Evolutionary conservation across 1,139 yeast species (phyloP), one percentile per base, ranked within the genome.

Genomic region (Kurtzmaniella quercitrusa): DNA sequence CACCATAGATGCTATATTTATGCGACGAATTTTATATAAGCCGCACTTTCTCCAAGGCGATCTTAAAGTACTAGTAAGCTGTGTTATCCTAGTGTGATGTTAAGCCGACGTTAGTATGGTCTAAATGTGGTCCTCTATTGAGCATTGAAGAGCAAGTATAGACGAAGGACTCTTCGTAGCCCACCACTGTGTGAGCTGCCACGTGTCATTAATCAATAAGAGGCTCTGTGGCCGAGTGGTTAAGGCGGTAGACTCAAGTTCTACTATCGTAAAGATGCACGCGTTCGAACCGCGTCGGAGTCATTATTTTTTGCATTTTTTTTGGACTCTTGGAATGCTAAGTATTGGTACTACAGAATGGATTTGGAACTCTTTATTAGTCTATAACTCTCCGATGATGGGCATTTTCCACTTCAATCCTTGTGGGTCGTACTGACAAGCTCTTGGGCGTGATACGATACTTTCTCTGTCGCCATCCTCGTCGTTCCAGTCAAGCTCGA

Each of bases 321-420:
- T 23, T 14, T 34, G 17, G 15, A 8, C 3, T 17, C n/a, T 5
- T 34, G 17, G 6, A 12, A 36, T n/a, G 38, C 12, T 36, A 11
- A 6, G 4, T 38, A 25, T n/a, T n/a, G 8, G 14, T 5, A 10
- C 31, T 38, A 15, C 14, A 12, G 18, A 31, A 9, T 12, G 11
- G 5, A 9, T 8, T 9, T 16, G 18, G 5, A 18, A 16, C 9
- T 31, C 14, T 31, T 8, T 14, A 14, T 14, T 31, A 5, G 10
- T 31, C 18, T 16, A 70, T 8, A 71, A 53, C 47, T 73, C 77
- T 16, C 75, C 70, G 7, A 75, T 49, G 3, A 75, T 68, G 2
- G 79, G 76, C 47, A 77, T 68, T 48, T 75, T 76, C 81, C 82
- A 77, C 48, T 72, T 75, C 34, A 77, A 54, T 1, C 81, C 81